Percentiles rank a stretch among this genome's conserved stretches.
These are phyloP conservation scores for Geotrichum aggregatum DNA, from an alignment of 1,139 yeast species.

Conservation along the genomic window DNA sequence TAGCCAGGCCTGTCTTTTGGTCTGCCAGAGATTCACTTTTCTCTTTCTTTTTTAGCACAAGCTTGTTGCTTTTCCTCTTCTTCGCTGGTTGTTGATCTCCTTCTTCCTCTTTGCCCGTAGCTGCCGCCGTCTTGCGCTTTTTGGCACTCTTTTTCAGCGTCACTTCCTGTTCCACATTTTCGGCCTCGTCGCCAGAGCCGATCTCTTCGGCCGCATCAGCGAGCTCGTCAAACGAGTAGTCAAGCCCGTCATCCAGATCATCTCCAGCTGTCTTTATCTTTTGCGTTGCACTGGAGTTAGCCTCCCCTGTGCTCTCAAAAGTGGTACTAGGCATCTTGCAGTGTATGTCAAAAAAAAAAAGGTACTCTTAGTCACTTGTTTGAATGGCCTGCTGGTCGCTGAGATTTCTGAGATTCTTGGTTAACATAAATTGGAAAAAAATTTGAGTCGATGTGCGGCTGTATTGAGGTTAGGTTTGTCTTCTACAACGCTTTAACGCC, in stretches of 20 bases:
- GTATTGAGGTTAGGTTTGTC: not conserved
- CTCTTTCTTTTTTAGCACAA: conserved; percentile 47
- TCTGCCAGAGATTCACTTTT: conserved; percentile 58
- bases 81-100: conserved; percentile 24
- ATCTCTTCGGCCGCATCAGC: conserved; percentile 31
- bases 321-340: not conserved
- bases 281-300: not conserved
- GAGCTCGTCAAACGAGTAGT: conserved; percentile 48
- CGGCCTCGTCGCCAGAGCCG: conserved; percentile 40
- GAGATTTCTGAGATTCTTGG: not conserved
- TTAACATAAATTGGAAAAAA: not conserved
- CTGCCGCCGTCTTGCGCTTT: conserved; percentile 24
- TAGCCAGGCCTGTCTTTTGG: conserved; percentile 49
- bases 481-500: too few species aligned
- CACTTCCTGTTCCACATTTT: conserved; percentile 31
- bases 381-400: too few species aligned
- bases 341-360: not conserved
- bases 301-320: not conserved
- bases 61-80: conserved; percentile 25
- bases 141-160: conserved; percentile 28
- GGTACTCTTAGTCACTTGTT: not conserved
- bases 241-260: conserved; percentile 67
- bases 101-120: conserved; percentile 20
- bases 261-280: conserved; percentile 40
- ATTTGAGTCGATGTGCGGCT: conserved; percentile 4